Conservation (phyloP, 192 early-diverging fungal species). For the Dimargaris cristalligena region DNA sequence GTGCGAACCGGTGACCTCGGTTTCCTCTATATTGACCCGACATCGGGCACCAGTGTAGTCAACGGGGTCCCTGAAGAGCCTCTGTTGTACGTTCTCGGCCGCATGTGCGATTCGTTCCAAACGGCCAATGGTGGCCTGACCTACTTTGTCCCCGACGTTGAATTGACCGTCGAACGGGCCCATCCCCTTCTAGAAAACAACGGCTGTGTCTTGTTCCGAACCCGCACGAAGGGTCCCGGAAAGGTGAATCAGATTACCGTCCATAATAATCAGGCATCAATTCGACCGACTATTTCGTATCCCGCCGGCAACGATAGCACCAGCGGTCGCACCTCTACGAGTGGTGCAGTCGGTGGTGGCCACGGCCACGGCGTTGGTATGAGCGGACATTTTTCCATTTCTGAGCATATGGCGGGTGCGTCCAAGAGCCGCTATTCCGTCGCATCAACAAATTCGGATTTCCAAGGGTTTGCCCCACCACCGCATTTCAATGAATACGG, state of each 20-base stretch:
- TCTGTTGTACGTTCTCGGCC: slow-evolving; percentile 61
- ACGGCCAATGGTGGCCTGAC: slow-evolving; percentile 51
- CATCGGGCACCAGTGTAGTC: slow-evolving; percentile 12
- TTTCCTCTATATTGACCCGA: slow-evolving; percentile 60
- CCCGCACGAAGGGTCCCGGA: slow-evolving; percentile 13
- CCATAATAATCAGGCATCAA: background rate
- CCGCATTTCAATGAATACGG: background rate
- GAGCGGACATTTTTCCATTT: too few species aligned
- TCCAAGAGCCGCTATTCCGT: background rate
- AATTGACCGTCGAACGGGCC: slow-evolving; percentile 49
- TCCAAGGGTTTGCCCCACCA: background rate
- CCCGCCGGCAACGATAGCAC: background rate
- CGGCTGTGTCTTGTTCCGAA: slow-evolving; percentile 23
- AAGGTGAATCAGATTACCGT: background rate
- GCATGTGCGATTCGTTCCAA: slow-evolving; percentile 49
- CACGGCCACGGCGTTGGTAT: too few species aligned
- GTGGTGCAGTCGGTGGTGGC: too few species aligned
- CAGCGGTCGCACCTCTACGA: too few species aligned
- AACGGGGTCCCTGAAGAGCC: slow-evolving; percentile 39
- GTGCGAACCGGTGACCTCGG: slow-evolving; percentile 69
- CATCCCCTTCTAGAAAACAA: slow-evolving; percentile 26
- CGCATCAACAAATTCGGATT: background rate
- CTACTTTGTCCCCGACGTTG: slow-evolving; percentile 59
- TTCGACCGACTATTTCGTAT: background rate
- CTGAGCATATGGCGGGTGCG: too few species aligned